Base-by-base conservation (phyloP, 2,329 filamentous ascomycete species). In the Pseudocercospora musae region DNA sequence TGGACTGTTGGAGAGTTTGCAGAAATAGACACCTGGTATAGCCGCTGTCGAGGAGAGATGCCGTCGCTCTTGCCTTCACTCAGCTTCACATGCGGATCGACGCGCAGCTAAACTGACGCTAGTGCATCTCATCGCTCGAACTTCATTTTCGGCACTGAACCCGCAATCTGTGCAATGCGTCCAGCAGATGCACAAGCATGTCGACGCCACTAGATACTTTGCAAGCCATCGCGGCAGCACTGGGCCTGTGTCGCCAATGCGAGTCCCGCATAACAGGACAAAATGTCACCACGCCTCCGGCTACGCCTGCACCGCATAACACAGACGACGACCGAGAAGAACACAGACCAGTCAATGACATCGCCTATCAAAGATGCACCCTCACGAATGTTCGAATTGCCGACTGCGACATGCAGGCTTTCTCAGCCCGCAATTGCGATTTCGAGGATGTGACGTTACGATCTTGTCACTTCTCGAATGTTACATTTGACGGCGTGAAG, bases 1-100 rank as follows among this genome's bases (percentile, higher is more conserved):
- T 50, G 79, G 77, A 21, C 70, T 82, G 52, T 76, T 82, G 77
- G 79, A 81, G 64, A 79, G 79, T n/a, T 74, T 82, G 73, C 78
- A 78, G 65, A 75, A 75, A 67, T 76, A 67, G 59, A 52, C 8
- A 13, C 10, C n/a, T 31, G 27, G 23, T 54, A 13, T 21, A 49
- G 20, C 20, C 4, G n/a, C 13, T 11, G n/a, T 25, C 9, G 44
- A 49, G 20, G 20, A 21, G 44, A n/a, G 44, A 49, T 10, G 20
- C 44, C 20, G 7, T 54, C n/a, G 31, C 52, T 21, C 52, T 15
- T 54, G 10, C 52, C 27, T 21, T 23, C 52, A 49, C 31, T 21
- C 18, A 37, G 27, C 31, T 15, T 40, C 52, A 40, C 52, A 54
- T 52, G 48, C 48, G 23, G 48, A 23, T 29, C 15, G 48, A 25